Evolutionary conservation across 2,329 filamentous ascomycete genomes (phyloP), one percentile per base, ranked within the genome.

Genomic region (Conoideocrella luteorostrata): DNA sequence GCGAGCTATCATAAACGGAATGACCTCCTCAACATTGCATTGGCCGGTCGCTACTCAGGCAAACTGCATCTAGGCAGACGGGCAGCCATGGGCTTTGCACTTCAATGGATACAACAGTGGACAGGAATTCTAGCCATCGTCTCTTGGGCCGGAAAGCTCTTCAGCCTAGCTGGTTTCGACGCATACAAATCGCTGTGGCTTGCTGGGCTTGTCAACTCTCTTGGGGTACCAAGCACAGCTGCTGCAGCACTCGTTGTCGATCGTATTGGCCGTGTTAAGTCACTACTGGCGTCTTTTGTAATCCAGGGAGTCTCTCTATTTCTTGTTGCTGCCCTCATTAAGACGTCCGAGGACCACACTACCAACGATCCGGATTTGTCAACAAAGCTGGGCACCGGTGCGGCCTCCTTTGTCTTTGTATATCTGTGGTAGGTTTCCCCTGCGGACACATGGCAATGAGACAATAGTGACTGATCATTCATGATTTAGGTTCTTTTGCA

Each of bases 191-290:
- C 52, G 10, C 48, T 56, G 4, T 54, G 72, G 28, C 65, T 77
- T 9, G 67, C 72, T 1, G 73, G 73, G 5, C 67, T 70, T 5
- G 55, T 74, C 13, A 77, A 75, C 54, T 75, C 71, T 1, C 62
- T 76, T 39, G 72, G 72, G 11, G 70, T 76, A 21, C 47, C 73
- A 3, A 71, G 71, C 2, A 77, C 72, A 3, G 68, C 73, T 28
- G 70, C 73, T 45, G 70, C 67, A 42, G 68, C 72, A 2, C 67
- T 72, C 39, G 69, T 76, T 10, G 65, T 77, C 24, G 74, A 77
- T 52, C 63, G 65, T 1, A 53, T 75, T 6, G 72, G 74, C 17
- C 66, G 72, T 5, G 57, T 55, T 17, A 50, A 47, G 29, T 56
- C 52, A 10, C 39, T 57, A 4, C 63, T 62, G 12, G 45, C 52